phyloP scores from a whole-genome alignment of 164 flowering plant genomes.

The Dillenia suffruticosa region DNA sequence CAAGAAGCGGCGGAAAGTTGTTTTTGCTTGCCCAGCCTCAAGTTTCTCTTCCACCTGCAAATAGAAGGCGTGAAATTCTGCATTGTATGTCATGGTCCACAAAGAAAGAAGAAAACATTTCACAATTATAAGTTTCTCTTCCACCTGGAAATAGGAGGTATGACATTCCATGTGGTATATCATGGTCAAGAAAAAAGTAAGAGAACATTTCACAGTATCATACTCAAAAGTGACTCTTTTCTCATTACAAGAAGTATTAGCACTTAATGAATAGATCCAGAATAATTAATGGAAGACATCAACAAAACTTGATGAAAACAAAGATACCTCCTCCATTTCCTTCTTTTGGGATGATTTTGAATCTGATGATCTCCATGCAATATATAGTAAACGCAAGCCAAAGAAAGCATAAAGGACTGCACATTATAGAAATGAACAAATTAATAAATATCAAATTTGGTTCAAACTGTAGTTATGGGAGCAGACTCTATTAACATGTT shows the following conservation, averaged over 20 bases:
- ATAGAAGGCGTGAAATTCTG: background rate
- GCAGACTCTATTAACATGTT: background rate
- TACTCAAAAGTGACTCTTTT: too few relatives aligned
- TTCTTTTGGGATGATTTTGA: constrained; percentile 85
- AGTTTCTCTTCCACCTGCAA: constrained; percentile 94
- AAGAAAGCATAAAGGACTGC: constrained; percentile 95
- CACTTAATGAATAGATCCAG: too few relatives aligned
- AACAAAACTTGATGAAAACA: constrained; percentile 1
- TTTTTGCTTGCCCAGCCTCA: constrained; percentile 86
- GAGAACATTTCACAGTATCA: too few relatives aligned
- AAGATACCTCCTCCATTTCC: constrained; percentile 94
- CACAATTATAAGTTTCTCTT: too few relatives aligned
- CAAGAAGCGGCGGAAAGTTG: constrained; percentile 71
- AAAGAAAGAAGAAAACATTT: too few relatives aligned
- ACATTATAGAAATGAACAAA: constrained; percentile 7
- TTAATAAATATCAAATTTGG: background rate
- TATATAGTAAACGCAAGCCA: constrained; percentile 90
- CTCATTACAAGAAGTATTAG: too few relatives aligned
- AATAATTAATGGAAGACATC: too few relatives aligned
- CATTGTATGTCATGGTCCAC: too few relatives aligned
- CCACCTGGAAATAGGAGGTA: too few relatives aligned
- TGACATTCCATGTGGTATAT: too few relatives aligned
- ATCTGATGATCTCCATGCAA: constrained; percentile 99
- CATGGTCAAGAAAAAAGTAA: too few relatives aligned
- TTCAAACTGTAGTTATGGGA: background rate